Evolutionary conservation across 1,284 basidiomycete species (phyloP), one percentile per base, ranked within the genome.

Genomic region (Mycena citricolor): DNA sequence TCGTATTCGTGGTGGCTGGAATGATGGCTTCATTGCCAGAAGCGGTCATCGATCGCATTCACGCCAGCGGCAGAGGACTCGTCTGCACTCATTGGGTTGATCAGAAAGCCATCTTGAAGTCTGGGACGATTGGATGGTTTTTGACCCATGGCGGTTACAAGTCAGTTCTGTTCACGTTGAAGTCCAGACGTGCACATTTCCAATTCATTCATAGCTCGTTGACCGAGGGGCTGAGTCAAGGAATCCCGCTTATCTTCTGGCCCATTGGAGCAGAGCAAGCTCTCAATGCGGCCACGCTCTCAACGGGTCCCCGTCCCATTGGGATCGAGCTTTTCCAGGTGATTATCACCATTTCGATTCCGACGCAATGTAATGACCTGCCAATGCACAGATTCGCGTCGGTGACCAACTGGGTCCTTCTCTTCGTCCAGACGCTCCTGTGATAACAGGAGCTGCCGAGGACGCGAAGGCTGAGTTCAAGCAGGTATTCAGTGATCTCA

Each of bases 271-370:
- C 25, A 8, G 47, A 49, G 19, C 47, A 49, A 33, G 25, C 47
- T 1, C 3, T 43, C 3, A 49, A 49, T 23, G 47, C 42, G 2
- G 35, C 35, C 19, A 20, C 29, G 6, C 21, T 49, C 26, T 44
- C 42, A 0, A 8, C 37, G 10, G 47, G 14, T 4, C 37, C 47
- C 7, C 33, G 40, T 21, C 41, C 47, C 2, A 37, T 49, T n/a
- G 47, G 42, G 3, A 44, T 49, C 14, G 47, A 49, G 19, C 38
- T 49, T 14, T 14, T 49, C 5, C 47, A 49, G 47, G 47, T 49
- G 20, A 2, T 19, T 38, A 16, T 34, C 13, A 13, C n/a, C 4
- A 28, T 6, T 2, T 3, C 8, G 17, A 2, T 3, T 4, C 22
- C 29, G 8, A 7, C n/a, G 7, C 11, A 17, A 12, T n/a, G 13